Evolutionary conservation across 306 rosid genomes (phyloP), one percentile per base, ranked within the genome.

Genomic region (Argentina anserina): DNA sequence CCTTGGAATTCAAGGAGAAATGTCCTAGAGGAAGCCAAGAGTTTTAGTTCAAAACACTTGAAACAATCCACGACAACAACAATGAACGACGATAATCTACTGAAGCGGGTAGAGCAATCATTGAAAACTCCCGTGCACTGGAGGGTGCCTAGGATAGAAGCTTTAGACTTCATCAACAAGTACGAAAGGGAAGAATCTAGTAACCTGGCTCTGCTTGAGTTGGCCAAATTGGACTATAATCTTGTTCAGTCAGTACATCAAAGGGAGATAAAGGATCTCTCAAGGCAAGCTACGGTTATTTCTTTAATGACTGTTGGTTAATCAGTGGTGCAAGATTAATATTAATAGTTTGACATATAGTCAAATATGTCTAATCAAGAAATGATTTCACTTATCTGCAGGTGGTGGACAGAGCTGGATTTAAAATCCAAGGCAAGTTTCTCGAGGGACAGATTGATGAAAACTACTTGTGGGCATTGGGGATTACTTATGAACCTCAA

Each of bases 221-320:
- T 81, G 1, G 85, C 85, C 43, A 43, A 77, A 72, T 46, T 81
- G 69, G 85, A 81, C 18, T 77, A 81, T 47, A 81, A 77, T 46
- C 39, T 81, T 46, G 79, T 81, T 43, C 85, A 77, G 69, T 73
- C 79, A 20, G 65, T 66, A 10, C 28, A 73, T 46, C 76, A 77
- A 31, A 52, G 3, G 8, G 82, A 81, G 43, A 53, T 82, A 23
- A 37, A 70, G 70, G 66, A 77, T 72, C 67, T 73, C 46, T 70
- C 76, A 55, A 70, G 74, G 80, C 63, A 74, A 70, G 13, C 7
- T 3, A 59, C 9, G 14, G 21, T 3, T 2, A 4, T 55, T 55
- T 6, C 23, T 23, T 23, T 55, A 8, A 1, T 21, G 61, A 55
- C n/a, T 58, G 20, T 6, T 58, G 4, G 13, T 13, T 58, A 25